Conservation (phyloP, 495 filamentous ascomycete species). For the Xeromyces bisporus region DNA sequence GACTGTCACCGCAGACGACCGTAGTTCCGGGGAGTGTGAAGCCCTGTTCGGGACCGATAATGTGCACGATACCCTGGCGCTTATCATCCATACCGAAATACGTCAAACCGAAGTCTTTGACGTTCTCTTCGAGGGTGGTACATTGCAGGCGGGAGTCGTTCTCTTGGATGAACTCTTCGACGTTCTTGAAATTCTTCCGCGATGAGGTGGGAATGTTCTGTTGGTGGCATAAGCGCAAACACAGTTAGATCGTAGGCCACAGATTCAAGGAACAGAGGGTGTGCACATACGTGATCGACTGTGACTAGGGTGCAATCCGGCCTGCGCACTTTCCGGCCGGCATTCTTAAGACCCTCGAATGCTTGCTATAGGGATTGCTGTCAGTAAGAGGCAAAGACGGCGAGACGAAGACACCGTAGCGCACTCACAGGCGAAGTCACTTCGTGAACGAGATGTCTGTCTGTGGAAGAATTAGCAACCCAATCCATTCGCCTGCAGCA, state of each 20-base stretch:
- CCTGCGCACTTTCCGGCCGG: conserved; percentile 69
- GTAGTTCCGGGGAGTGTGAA: conserved; percentile 97
- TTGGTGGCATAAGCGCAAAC: too few relatives aligned
- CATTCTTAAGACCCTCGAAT: conserved; percentile 85
- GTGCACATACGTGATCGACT: conserved; percentile 91
- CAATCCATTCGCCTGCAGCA: neutral
- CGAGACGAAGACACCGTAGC: neutral
- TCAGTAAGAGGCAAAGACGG: conserved; percentile 6
- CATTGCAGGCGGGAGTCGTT: conserved; percentile 87
- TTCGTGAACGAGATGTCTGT: conserved; percentile 93
- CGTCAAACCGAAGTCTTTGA: conserved; percentile 88
- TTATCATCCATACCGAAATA: conserved; percentile 96
- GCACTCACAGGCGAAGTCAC: conserved; percentile 61
- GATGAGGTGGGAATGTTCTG: conserved; percentile 87
- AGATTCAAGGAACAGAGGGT: too few relatives aligned
- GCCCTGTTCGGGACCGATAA: conserved; percentile 97
- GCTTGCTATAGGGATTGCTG: conserved; percentile 50
- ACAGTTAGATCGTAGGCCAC: too few relatives aligned
- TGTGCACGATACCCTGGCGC: conserved; percentile 94
- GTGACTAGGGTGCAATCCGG: conserved; percentile 95
- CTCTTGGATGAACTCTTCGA: conserved; percentile 75
- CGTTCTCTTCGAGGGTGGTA: conserved; percentile 89
- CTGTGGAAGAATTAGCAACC: conserved; percentile 19
- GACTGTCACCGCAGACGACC: conserved; percentile 92
- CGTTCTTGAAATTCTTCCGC: conserved; percentile 75